Conservation (phyloP, 768 basidiomycete species). For the Chlorophyllum brunneum region DNA sequence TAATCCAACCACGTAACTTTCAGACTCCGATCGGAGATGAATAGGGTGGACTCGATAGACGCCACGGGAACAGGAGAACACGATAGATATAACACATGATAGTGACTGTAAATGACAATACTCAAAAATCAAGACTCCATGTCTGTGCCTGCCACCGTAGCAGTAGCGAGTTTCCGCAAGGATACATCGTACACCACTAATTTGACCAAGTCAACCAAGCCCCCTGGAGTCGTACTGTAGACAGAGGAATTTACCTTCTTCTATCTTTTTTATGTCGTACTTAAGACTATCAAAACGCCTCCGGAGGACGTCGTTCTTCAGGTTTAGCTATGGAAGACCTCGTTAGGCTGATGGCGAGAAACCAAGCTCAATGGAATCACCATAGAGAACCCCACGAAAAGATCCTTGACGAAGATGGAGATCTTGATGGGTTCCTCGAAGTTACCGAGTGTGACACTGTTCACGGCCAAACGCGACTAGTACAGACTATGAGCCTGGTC, state of each 20-base stretch:
- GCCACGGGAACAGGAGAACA: too few species aligned
- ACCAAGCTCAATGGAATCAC: conserved; percentile 27
- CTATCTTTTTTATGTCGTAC: conserved; percentile 85
- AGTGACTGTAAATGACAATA: background rate
- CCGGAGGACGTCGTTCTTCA: conserved; percentile 76
- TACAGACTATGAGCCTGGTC: background rate
- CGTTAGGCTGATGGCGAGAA: background rate
- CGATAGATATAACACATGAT: background rate
- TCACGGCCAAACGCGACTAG: conserved; percentile 76
- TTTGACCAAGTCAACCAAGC: conserved; percentile 4
- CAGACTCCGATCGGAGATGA: conserved; percentile 10
- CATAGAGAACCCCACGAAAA: conserved; percentile 85
- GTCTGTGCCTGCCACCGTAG: background rate
- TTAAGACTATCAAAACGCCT: conserved; percentile 79
- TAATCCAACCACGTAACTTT: conserved; percentile 8
- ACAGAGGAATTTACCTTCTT: conserved; percentile 57
- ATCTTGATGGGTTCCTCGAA: conserved; percentile 78
- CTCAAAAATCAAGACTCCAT: too few species aligned
- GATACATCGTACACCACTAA: conserved; percentile 86
- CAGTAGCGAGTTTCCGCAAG: conserved; percentile 54
- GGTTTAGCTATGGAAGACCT: conserved; percentile 51
- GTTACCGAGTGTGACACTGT: conserved; percentile 78
- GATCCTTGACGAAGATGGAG: conserved; percentile 73
- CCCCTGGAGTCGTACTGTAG: background rate
- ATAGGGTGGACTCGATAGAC: background rate